Conservation (phyloP, 306 rosid genomes). For the Malus sylvestris region DNA sequence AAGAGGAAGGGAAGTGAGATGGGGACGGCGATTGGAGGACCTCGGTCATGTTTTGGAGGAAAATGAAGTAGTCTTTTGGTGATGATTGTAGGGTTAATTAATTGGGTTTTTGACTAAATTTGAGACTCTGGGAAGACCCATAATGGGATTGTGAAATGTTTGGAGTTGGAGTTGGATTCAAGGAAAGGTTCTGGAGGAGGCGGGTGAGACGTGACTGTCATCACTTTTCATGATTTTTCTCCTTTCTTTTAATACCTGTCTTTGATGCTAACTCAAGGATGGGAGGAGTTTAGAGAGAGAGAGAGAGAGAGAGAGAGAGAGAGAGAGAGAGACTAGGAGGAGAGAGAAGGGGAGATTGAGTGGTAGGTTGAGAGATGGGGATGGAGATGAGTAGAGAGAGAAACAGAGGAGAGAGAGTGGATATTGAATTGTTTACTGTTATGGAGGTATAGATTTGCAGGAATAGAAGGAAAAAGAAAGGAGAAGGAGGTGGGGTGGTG, state of each 20-base stretch:
- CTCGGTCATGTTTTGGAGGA: slow-evolving; percentile 52
- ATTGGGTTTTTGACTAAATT: slow-evolving; percentile 11
- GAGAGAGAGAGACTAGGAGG: background rate
- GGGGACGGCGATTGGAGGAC: slow-evolving; percentile 60
- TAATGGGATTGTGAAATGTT: slow-evolving; percentile 27
- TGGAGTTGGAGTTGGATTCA: slow-evolving; percentile 55
- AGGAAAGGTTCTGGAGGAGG: slow-evolving; percentile 62
- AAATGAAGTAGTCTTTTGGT: slow-evolving; percentile 23
- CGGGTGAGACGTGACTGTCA: slow-evolving; percentile 65
- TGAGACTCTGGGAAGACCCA: slow-evolving; percentile 24
- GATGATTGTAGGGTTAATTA: slow-evolving; percentile 6
- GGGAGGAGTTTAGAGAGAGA: background rate
- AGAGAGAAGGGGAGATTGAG: slow-evolving; percentile 9
- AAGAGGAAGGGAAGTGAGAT: slow-evolving; percentile 77
- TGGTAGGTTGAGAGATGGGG: slow-evolving; percentile 32
- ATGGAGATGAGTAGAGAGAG: slow-evolving; percentile 8
- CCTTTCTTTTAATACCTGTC: background rate
- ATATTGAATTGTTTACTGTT: background rate
- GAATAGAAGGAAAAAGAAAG: background rate
- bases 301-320: background rate
- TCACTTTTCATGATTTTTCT: slow-evolving; percentile 22
- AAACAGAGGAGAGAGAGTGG: background rate
- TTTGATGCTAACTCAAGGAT: slow-evolving; percentile 1
- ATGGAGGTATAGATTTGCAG: background rate
- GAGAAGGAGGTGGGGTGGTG: slow-evolving; percentile 7